Conservation (phyloP, 495 filamentous ascomycete genomes). For the Cairneyella variabilis region DNA sequence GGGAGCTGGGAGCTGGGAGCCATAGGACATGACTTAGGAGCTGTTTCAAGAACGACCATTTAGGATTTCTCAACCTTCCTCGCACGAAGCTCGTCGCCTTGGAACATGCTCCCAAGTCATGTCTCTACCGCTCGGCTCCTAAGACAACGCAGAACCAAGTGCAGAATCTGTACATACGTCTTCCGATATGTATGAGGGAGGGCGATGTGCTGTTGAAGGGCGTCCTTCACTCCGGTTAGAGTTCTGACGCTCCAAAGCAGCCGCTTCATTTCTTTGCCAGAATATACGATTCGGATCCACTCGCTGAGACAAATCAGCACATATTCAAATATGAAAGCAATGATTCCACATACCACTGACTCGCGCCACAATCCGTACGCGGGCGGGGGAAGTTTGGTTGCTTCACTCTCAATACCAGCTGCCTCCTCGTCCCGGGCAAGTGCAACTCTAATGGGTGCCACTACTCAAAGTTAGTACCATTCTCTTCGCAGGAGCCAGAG, state of each 20-base stretch:
- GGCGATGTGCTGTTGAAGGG: conserved; percentile 39
- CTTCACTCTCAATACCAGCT: conserved; percentile 45
- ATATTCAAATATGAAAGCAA: background rate
- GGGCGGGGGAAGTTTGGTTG: conserved; percentile 64
- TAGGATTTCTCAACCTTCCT: too few relatives aligned
- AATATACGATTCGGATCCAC: conserved; percentile 77
- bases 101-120: too few relatives aligned
- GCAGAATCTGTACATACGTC: too few relatives aligned
- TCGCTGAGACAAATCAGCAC: conserved; percentile 41
- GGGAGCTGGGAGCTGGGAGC: too few relatives aligned
- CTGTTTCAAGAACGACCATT: too few relatives aligned
- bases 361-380: conserved; percentile 85
- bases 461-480: too few relatives aligned
- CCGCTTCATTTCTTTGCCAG: conserved; percentile 58
- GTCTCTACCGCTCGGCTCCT: too few relatives aligned
- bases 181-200: conserved; percentile 69
- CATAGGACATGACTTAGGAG: too few relatives aligned
- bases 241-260: conserved; percentile 22
- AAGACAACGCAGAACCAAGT: too few relatives aligned
- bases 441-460: conserved; percentile 57
- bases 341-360: conserved; percentile 63
- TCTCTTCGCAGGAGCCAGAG: too few relatives aligned
- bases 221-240: conserved; percentile 15
- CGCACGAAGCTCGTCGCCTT: too few relatives aligned
- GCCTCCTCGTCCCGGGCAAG: conserved; percentile 61